Evolutionary conservation across 768 basidiomycete genomes (phyloP).

Genomic region (Lentinula detonsa): DNA sequence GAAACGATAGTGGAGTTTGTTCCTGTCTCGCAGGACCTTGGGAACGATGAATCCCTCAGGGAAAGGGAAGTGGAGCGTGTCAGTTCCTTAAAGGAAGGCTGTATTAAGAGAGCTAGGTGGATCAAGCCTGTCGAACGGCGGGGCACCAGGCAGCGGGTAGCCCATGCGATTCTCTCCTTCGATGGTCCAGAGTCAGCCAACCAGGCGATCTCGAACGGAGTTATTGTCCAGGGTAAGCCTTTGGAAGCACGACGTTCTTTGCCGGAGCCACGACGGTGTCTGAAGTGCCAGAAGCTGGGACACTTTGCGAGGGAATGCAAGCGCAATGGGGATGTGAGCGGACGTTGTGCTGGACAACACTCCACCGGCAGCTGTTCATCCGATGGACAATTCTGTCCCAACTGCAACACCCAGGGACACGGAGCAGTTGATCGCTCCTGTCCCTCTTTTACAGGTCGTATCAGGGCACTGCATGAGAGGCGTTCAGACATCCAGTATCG

Average conservation of each 20-base stretch:
- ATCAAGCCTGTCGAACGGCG: constrained; percentile 19
- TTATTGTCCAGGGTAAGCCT: constrained; percentile 11
- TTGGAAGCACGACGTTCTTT: constrained; percentile 11
- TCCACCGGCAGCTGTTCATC: constrained; percentile 12
- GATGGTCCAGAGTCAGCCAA: constrained; percentile 15
- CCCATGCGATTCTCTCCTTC: constrained; percentile 19
- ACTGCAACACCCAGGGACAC: constrained; percentile 20
- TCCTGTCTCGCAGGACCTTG: constrained; percentile 12
- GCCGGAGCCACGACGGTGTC: constrained; percentile 17
- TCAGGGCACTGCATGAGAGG: constrained; percentile 6
- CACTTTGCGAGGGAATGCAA: constrained; percentile 15
- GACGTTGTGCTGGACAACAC: constrained; percentile 14
- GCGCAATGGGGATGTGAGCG: constrained; percentile 6
- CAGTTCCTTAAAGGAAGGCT: constrained; percentile 3
- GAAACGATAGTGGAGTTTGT: constrained; percentile 16
- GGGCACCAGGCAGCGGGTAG: constrained; percentile 11
- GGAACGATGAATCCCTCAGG: background rate
- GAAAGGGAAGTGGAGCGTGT: constrained; percentile 10
- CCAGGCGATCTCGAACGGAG: constrained; percentile 13
- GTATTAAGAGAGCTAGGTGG: constrained; percentile 15
- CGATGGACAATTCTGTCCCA: constrained; percentile 12
- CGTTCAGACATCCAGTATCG: constrained; percentile 13
- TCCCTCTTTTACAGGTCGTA: constrained; percentile 11
- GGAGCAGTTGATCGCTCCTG: constrained; percentile 20
- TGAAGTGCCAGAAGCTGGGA: constrained; percentile 18